Evolutionary conservation across 176 grass and related monocot species (phyloP), one percentile per base, ranked within the genome.

Genomic region (Dendrocalamus sinicus): DNA sequence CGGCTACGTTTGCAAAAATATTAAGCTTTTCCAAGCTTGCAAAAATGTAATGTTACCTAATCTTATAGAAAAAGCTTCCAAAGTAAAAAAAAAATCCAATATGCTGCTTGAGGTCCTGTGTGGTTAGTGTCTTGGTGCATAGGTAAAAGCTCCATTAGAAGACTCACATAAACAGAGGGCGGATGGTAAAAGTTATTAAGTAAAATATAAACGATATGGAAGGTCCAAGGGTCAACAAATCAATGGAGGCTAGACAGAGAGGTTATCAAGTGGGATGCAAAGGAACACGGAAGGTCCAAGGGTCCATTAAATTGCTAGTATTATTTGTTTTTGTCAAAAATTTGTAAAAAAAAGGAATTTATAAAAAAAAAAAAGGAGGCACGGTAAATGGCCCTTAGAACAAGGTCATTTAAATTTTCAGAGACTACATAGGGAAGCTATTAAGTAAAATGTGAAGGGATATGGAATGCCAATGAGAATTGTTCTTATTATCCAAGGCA

Each of bases 51-150:
- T 32, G 61, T 30, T 30, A 32, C 26, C 4, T 64, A 46, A 78
- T 48, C 43, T 30, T 22, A 32, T 32, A 64, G 8, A 78, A 65
- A 63, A 48, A 65, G 41, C 14, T 11, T 65, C 77, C 15, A 57
- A 52, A 63, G 59, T 62, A 24, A 24, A 24, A 28, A 61, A 23
- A 50, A 65, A 61, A 19, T 65, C 45, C 24, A 79, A 35, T 50
- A 32, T 19, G 17, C 10, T 13, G 23, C 47, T 79, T 20, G 39
- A 13, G 22, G 55, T 44, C 75, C 58, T 77, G 54, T 77, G 12
- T 44, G 22, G 57, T 48, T 60, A 77, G 12, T 44, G 55, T n/a
- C 20, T 35, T 50, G 60, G 77, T 66, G 61, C 77, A 66, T 66
- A 65, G 14, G 77, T 50, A 9, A 64, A 48, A 66, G 64, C 16